Conservation (phyloP, 192 early-diverging fungal genomes). For the Thamnidium elegans region DNA sequence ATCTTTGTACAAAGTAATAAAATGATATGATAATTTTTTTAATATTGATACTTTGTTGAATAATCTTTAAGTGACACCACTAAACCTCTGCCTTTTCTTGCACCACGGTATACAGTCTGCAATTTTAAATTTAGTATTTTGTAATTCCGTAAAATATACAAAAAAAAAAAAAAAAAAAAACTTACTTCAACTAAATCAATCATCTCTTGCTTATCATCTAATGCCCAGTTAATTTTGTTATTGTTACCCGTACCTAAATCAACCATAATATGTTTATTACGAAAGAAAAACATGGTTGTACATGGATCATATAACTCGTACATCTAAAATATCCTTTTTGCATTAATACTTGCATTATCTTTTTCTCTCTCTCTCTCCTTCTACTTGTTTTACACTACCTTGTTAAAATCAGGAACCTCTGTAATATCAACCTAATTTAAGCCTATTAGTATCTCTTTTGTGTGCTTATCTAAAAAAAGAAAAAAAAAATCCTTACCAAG, state of each 20-base stretch:
- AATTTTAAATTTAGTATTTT: too few species aligned
- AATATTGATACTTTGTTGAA: constrained; percentile 98
- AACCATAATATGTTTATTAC: constrained; percentile 98
- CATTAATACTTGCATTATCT: background rate
- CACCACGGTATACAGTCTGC: constrained; percentile 85
- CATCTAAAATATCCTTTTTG: constrained; percentile 61
- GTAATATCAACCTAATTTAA: constrained; percentile 73
- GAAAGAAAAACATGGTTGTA: constrained; percentile 95
- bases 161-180: background rate
- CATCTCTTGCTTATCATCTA: constrained; percentile 94
- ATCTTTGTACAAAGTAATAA: too few species aligned
- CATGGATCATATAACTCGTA: constrained; percentile 99
- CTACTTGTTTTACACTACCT: constrained; percentile 35
- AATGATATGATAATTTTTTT: constrained; percentile 4
- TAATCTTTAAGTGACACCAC: constrained; percentile 97
- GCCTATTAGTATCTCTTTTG: background rate
- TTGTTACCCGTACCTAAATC: constrained; percentile 99
- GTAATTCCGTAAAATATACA: too few species aligned
- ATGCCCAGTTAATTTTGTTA: constrained; percentile 98
- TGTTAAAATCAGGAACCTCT: constrained; percentile 91
- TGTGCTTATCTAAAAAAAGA: background rate
- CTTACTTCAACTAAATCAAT: constrained; percentile 81
- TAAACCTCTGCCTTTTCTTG: constrained; percentile 93
- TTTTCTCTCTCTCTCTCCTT: too few species aligned
- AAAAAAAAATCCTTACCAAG: constrained; percentile 45